Conservation (phyloP, 1,284 basidiomycete genomes). For the Ceratobasidium sp. region DNA sequence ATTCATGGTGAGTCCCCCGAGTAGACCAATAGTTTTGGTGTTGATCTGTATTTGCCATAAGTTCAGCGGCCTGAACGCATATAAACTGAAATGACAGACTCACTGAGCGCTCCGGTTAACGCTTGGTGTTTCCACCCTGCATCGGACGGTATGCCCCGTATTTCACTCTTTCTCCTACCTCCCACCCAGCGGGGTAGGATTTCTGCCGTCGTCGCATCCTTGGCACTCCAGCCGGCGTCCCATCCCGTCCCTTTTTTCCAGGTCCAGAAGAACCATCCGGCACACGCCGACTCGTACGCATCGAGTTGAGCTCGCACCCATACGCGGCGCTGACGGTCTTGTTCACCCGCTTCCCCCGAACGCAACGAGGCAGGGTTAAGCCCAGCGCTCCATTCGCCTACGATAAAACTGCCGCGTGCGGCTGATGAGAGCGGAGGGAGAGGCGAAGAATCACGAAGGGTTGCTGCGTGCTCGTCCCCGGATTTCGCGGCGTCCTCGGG, state of each 20-base stretch:
- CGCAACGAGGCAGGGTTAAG: conserved; percentile 74
- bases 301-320: conserved; percentile 76
- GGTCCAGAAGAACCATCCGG: conserved; percentile 91
- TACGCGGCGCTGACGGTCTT: conserved; percentile 61
- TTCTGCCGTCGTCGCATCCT: conserved; percentile 72
- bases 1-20: conserved; percentile 63
- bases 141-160: conserved; percentile 48
- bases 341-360: conserved; percentile 58
- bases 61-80: background rate
- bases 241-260: conserved; percentile 77
- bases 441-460: conserved; percentile 58
- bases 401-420: conserved; percentile 70
- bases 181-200: conserved; percentile 68
- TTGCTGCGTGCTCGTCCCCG: conserved; percentile 67
- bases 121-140: conserved; percentile 55
- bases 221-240: conserved; percentile 82
- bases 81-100: conserved; percentile 46
- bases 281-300: conserved; percentile 72
- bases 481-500: conserved; percentile 64
- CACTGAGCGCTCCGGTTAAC: conserved; percentile 59
- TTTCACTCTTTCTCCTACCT: conserved; percentile 48
- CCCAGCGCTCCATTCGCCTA: conserved; percentile 88
- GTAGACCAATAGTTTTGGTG: conserved; percentile 70
- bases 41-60: conserved; percentile 55
- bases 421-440: conserved; percentile 59